Conservation (phyloP, 805 yeast genomes). For the Metschnikowia noctiluminum region DNA sequence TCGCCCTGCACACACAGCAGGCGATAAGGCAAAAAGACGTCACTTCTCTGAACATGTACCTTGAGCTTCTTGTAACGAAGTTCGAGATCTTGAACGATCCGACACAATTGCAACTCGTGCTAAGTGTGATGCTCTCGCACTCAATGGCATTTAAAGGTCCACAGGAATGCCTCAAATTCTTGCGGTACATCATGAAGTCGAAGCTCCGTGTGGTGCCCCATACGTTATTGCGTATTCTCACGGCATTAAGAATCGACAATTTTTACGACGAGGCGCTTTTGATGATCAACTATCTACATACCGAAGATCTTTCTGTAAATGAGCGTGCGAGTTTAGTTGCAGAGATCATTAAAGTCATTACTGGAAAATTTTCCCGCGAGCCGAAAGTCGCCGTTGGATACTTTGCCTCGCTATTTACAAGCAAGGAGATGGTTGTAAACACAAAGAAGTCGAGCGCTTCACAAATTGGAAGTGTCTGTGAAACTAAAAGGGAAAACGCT, state of each 20-base stretch:
- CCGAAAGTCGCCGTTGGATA: slow-evolving; percentile 39
- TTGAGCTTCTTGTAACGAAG: slow-evolving; percentile 35
- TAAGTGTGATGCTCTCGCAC: slow-evolving; percentile 28
- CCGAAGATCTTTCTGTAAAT: slow-evolving; percentile 15
- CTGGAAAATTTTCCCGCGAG: slow-evolving; percentile 25
- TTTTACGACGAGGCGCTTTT: slow-evolving; percentile 33
- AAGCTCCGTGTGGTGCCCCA: slow-evolving; percentile 23
- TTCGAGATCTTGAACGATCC: slow-evolving; percentile 23
- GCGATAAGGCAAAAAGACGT: slow-evolving; percentile 27
- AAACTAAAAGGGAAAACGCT: no score
- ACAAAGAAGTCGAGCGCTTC: no score
- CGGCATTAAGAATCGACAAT: slow-evolving; percentile 27
- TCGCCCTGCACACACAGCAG: slow-evolving; percentile 21
- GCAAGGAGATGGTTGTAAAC: not conserved
- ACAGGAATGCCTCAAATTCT: slow-evolving; percentile 28
- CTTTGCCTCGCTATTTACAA: slow-evolving; percentile 27
- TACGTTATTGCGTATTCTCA: slow-evolving; percentile 27
- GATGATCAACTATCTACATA: slow-evolving; percentile 30
- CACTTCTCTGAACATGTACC: slow-evolving; percentile 31
- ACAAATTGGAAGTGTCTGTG: no score
- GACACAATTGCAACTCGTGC: slow-evolving; percentile 21
- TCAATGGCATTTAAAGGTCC: slow-evolving; percentile 39
- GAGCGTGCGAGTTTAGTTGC: slow-evolving; percentile 24
- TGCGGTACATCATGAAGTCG: slow-evolving; percentile 30
- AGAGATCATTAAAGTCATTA: slow-evolving; percentile 33